These are phyloP conservation scores for Fomes fomentarius DNA, from an alignment of 1,284 basidiomycete species.

Conservation along the genomic window DNA sequence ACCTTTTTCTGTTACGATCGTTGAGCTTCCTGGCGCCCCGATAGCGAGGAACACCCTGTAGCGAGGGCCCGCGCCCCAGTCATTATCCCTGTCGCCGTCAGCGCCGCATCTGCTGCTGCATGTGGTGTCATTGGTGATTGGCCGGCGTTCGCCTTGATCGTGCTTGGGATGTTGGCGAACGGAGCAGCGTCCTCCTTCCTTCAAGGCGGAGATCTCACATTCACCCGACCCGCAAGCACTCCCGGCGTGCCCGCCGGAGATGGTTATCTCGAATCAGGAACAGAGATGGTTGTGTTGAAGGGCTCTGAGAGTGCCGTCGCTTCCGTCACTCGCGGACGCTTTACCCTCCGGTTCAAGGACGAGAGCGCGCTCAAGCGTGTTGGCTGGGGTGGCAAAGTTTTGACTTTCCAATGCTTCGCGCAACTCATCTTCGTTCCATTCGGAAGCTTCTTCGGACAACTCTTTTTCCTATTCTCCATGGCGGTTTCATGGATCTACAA, in stretches of 20 bases:
- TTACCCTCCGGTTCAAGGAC: constrained; percentile 18
- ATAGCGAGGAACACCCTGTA: constrained; percentile 15
- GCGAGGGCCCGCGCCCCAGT: constrained; percentile 12
- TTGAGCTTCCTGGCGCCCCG: constrained; percentile 12
- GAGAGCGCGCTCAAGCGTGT: constrained; percentile 1
- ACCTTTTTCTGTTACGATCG: constrained; percentile 18
- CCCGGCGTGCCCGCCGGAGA: constrained; percentile 19
- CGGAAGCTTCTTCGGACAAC: constrained; percentile 16
- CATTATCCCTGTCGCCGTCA: constrained; percentile 20
- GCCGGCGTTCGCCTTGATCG: constrained; percentile 13
- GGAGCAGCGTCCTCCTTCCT: constrained; percentile 14
- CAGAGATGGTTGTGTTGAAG: constrained; percentile 19
- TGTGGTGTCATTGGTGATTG: constrained; percentile 20
- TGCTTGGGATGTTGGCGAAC: constrained; percentile 20
- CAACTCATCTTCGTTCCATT: constrained; percentile 19
- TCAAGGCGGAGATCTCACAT: constrained; percentile 19
- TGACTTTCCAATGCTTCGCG: constrained; percentile 14
- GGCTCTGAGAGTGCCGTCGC: constrained; percentile 16
- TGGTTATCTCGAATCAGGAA: constrained; percentile 19
- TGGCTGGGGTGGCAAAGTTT: background rate
- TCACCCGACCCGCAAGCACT: constrained; percentile 17
- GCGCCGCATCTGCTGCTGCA: constrained; percentile 15
- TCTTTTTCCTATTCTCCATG: constrained; percentile 17
- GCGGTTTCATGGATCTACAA: constrained; percentile 18
- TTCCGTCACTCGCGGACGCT: constrained; percentile 20